Evolutionary conservation across 192 early-diverging fungal genomes (phyloP).

Genomic region (Backusella tarrabulga): DNA sequence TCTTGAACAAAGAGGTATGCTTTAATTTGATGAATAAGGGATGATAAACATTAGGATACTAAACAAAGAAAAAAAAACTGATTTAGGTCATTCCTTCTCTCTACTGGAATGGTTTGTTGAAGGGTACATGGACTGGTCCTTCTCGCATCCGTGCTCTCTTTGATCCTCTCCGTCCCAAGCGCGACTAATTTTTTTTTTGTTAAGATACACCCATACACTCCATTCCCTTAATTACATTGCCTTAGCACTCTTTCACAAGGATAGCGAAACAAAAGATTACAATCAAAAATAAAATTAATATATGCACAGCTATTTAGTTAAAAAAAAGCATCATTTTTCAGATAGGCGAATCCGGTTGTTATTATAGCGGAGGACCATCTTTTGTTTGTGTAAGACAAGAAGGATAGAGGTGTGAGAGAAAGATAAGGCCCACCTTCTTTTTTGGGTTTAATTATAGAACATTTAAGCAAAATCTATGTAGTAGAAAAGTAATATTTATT

Average conservation of each 20-base stretch:
- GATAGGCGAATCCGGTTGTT: background rate
- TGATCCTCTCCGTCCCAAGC: conserved; percentile 31
- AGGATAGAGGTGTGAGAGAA: background rate
- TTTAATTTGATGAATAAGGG: background rate
- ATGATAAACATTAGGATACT: background rate
- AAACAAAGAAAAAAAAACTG: conserved; percentile 1
- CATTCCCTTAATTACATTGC: background rate
- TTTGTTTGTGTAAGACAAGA: background rate
- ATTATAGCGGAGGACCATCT: background rate
- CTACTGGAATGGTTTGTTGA: conserved; percentile 82
- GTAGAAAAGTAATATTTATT: background rate
- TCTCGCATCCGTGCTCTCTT: conserved; percentile 55
- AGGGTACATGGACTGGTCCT: conserved; percentile 79
- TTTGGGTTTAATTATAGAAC: background rate
- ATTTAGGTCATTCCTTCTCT: conserved; percentile 64
- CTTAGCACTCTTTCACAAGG: background rate
- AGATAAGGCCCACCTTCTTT: background rate
- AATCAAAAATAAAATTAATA: background rate
- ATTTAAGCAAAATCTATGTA: background rate
- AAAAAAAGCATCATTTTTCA: background rate
- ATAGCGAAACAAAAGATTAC: background rate
- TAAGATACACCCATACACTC: background rate
- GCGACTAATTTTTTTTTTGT: conserved; percentile 5
- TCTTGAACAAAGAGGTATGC: conserved; percentile 68
- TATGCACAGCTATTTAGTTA: background rate